Base-by-base conservation (phyloP, 257 asterid species). In the Datura wrightii region DNA sequence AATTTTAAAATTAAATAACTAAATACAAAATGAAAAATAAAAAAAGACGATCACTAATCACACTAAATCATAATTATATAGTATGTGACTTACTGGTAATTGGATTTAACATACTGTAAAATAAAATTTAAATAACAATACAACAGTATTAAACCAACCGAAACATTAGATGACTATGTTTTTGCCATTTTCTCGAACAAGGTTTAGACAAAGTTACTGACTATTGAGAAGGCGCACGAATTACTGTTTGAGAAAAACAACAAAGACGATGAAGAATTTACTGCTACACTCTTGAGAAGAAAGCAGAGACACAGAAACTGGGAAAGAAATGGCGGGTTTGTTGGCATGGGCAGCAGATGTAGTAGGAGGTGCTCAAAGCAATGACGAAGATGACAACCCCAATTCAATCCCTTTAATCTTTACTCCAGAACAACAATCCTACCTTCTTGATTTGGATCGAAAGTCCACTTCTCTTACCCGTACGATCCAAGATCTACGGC, bases 281-380 rank as follows among this genome's bases (percentile, higher is more conserved):
- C 1, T 9, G 55, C 16, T 18, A 18, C 31, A 24, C 24, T 41
- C 16, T 3, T 41, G 53, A 19, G 42, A 11, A 46, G 55, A 18
- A 70, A 70, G 34, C 58, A 58, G 71, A 8, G 36, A 79, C 39
- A 24, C 31, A 24, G 31, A 24, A 24, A 24, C 31, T 24, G 31
- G 7, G 13, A 8, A 41, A 81, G 15, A 59, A 41, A 96, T 96
- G 99, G 98, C 98, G 15, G 98, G 98, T n/a, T 88, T 97, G 76
- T 91, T 97, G 54, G 97, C 98, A 16, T 97, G 99, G 99, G 99
- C 99, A 85, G 97, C 99, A 76, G 99, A 95, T 86, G 99, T 97
- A 83, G 98, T 97, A 52, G 97, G 98, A 65, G 90, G 94, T 81
- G 92, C 92, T 8, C 94, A 90, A 8, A 92, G 90, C 55, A 80